Evolutionary conservation across 225 moss, liverwort and hornwort species (phyloP), one percentile per base, ranked within the genome.

Genomic region (Bryoerythrophyllum caledonicum): DNA sequence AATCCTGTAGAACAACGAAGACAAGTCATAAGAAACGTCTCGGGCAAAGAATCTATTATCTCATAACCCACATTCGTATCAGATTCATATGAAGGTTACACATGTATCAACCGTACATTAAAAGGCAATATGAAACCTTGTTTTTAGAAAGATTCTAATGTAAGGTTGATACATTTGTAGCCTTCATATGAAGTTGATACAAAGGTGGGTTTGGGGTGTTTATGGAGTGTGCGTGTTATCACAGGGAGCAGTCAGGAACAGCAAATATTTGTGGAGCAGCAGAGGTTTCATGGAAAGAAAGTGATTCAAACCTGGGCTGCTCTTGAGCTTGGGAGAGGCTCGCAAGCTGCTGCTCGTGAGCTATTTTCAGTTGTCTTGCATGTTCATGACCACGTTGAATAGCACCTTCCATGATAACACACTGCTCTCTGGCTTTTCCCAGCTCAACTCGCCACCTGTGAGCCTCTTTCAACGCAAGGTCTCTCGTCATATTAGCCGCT

Each of bases 371-470:
- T 74, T 86, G 88, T 72, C 81, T 81, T 67, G 82, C 90, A 83
- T 86, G 83, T 58, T 99, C 97, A 80, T 93, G 90, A 69, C 94
- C 92, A 76, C 94, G 93, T 74, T 91, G 86, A 30, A 94, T 84
- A 58, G 94, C 94, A 19, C 80, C 94, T 82, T 99, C 93, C 91
- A 93, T 91, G 71, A 94, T 87, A 57, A 99, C 93, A 82, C 94
- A 87, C 73, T 94, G 93, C 72, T 99, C 97, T 75, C 93, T 88
- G 16, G 91, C 97, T 75, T 99, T 99, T 19, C 93, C 94, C 67
- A 99, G 84, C 75, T 99, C 94, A 63, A 90, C 90, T 74, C 93
- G 91, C 97, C 94, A 99, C 77, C 90, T 85, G 74, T 99, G 94
- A 28, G 97, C 97, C 74, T 99, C 97, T 81, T 93, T 94, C 78